phyloP scores from a whole-genome alignment of 2,329 filamentous ascomycete genomes.

The Fusarium concolor region DNA sequence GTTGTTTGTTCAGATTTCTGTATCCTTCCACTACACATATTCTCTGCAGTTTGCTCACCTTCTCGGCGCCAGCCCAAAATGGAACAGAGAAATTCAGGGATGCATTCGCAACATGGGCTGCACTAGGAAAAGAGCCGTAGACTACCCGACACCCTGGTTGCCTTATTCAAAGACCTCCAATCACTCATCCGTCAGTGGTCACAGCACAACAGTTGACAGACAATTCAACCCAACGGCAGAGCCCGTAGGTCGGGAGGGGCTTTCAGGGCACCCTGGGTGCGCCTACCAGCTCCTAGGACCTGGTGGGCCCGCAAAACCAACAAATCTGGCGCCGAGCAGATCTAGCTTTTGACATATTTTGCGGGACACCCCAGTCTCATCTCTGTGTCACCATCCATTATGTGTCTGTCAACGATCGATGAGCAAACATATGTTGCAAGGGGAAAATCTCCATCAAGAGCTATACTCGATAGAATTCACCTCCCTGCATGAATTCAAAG shows the following conservation, averaged over 20 bases:
- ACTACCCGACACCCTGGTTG: slow-evolving; percentile 35
- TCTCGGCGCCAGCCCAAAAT: slow-evolving; percentile 29
- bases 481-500: slow-evolving; percentile 37
- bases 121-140: slow-evolving; percentile 48
- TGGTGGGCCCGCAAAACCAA: slow-evolving; percentile 35
- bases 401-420: slow-evolving; percentile 40
- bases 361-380: slow-evolving; percentile 49
- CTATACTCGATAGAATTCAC: slow-evolving; percentile 27
- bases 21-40: slow-evolving; percentile 39
- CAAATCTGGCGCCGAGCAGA: slow-evolving; percentile 46
- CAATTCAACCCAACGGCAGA: slow-evolving; percentile 40
- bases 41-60: slow-evolving; percentile 29
- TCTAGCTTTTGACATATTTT: slow-evolving; percentile 50
- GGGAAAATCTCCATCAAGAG: slow-evolving; percentile 29
- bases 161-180: slow-evolving; percentile 29
- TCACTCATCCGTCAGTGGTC: slow-evolving; percentile 32
- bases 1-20: slow-evolving; percentile 31
- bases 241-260: slow-evolving; percentile 43
- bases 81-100: slow-evolving; percentile 35
- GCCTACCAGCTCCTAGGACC: slow-evolving; percentile 33
- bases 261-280: slow-evolving; percentile 40
- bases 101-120: slow-evolving; percentile 51
- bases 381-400: slow-evolving; percentile 48
- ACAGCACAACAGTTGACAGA: slow-evolving; percentile 21
- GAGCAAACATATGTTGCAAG: slow-evolving; percentile 15